These are phyloP conservation scores for Serendipita sp. DNA, from an alignment of 1,284 basidiomycete genomes.

Conservation along the genomic window DNA sequence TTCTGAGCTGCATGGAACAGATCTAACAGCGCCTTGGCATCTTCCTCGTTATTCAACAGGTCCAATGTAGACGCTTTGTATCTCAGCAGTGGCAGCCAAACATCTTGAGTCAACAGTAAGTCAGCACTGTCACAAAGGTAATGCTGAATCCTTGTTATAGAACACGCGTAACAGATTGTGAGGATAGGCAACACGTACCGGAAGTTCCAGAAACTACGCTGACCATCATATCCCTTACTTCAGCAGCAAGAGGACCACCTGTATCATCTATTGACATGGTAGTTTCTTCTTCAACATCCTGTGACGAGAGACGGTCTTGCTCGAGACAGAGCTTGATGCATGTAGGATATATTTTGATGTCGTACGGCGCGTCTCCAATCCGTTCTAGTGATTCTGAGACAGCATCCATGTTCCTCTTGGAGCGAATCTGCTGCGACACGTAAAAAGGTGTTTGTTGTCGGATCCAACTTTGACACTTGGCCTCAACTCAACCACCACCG, in stretches of 20 bases:
- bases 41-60: slow-evolving; percentile 23
- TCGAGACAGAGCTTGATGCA: background rate
- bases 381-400: background rate
- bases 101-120: slow-evolving; percentile 10
- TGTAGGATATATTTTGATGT: background rate
- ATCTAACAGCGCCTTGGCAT: slow-evolving; percentile 43
- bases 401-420: background rate
- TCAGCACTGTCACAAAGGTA: background rate
- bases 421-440: too few relatives aligned
- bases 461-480: too few relatives aligned
- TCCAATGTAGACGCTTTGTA: slow-evolving; percentile 22
- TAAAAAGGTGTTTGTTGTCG: too few relatives aligned
- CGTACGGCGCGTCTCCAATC: background rate
- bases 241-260: background rate
- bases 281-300: background rate
- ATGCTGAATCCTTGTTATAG: background rate
- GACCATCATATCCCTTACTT: background rate
- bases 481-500: too few relatives aligned
- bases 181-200: background rate
- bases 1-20: slow-evolving; percentile 54
- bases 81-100: slow-evolving; percentile 16
- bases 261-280: background rate
- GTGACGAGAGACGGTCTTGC: background rate
- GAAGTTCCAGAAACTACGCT: background rate
- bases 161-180: background rate